Percentiles rank a stretch among this genome's conserved stretches.
Conservation (phyloP, 768 basidiomycete genomes). For the Amanita rubescens region DNA sequence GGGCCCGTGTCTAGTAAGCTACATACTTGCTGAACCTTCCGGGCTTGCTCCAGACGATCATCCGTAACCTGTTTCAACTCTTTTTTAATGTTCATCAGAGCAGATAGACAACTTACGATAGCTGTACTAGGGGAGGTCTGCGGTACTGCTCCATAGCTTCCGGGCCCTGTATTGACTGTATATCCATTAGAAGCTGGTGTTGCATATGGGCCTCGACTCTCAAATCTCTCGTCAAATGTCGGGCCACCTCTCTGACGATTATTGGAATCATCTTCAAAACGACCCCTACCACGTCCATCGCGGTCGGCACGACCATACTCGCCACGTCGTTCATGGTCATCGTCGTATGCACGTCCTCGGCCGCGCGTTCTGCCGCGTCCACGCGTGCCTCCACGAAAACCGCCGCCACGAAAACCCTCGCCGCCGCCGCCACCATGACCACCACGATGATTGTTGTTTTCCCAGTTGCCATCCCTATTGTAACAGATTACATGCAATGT, state of each 20-base stretch:
- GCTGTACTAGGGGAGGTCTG: constrained; percentile 17
- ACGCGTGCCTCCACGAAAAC: constrained; percentile 23
- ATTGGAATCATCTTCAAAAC: constrained; percentile 37
- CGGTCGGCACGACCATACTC: constrained; percentile 39
- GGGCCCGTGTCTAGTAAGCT: not conserved
- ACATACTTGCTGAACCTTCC: constrained; percentile 71
- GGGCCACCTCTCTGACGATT: constrained; percentile 20
- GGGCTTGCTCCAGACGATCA: constrained; percentile 83
- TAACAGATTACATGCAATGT: constrained; percentile 17
- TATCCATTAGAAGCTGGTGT: constrained; percentile 22
- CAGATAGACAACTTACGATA: constrained; percentile 13
- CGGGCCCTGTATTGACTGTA: constrained; percentile 14
- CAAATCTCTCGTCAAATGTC: constrained; percentile 35
- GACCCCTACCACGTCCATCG: constrained; percentile 33
- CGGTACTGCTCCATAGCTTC: constrained; percentile 24
- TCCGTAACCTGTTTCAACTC: constrained; percentile 40
- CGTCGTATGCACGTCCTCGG: constrained; percentile 31
- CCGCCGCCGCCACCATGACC: constrained; percentile 9
- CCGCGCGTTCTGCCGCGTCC: constrained; percentile 24
- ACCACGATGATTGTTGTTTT: too few species aligned
- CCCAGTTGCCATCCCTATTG: constrained; percentile 42
- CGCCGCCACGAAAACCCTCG: constrained; percentile 14
- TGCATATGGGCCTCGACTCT: constrained; percentile 28
- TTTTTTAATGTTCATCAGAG: not conserved
- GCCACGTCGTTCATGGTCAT: constrained; percentile 44